A percentile compares a stretch with the other conserved stretches of the same genome.
These are phyloP conservation scores for Euphorbia tirucalli DNA, from an alignment of 345 rosid species.

Conservation along the genomic window DNA sequence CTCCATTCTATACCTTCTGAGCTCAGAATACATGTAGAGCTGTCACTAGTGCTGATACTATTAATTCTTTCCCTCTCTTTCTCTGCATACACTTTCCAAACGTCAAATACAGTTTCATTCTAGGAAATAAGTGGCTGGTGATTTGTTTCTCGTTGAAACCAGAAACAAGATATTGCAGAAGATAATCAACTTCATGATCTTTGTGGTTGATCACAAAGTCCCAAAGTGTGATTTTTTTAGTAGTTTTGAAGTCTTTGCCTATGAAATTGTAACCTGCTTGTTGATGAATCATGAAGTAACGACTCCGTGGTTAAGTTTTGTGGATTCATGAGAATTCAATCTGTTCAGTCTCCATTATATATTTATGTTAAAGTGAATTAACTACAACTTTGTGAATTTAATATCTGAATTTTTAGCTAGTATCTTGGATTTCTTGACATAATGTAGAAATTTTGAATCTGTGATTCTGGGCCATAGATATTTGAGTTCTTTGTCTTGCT, in stretches of 20 bases:
- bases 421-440: background rate
- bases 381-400: background rate
- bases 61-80: background rate
- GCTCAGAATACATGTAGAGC: background rate
- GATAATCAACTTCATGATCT: background rate
- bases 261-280: background rate
- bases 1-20: slow-evolving; percentile 3
- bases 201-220: too few relatives aligned
- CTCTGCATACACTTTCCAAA: background rate
- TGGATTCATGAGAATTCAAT: background rate
- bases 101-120: background rate
- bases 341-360: background rate
- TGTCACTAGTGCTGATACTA: background rate
- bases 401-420: background rate
- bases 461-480: background rate
- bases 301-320: background rate
- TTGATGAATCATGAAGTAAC: background rate
- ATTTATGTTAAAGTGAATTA: background rate
- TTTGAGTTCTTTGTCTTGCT: background rate
- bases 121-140: background rate
- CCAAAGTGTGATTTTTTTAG: too few relatives aligned
- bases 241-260: too few relatives aligned
- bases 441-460: background rate
- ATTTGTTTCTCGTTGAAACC: background rate
- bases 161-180: background rate